These are phyloP conservation scores for Starmerella apis DNA, from an alignment of 805 yeast species.

Conservation along the genomic window DNA sequence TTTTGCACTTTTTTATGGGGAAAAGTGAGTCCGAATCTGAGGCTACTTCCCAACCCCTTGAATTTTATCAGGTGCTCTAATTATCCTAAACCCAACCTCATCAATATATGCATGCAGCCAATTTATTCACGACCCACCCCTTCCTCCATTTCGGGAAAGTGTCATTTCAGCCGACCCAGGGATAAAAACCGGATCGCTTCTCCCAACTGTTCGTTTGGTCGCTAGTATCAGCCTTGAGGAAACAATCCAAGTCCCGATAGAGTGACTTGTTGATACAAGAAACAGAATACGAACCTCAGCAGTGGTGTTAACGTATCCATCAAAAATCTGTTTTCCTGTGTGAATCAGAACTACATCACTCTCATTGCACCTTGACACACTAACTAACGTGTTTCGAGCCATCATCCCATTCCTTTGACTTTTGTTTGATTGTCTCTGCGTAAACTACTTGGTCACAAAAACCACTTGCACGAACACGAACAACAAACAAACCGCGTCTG, in stretches of 20 bases:
- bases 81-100: slow-evolving; percentile 20
- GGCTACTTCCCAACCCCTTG: slow-evolving; percentile 16
- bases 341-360: no score
- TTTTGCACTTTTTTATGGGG: no score
- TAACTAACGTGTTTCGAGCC: not conserved
- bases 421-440: not conserved
- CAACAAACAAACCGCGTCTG: not conserved
- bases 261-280: not conserved
- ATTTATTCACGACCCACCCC: slow-evolving; percentile 19
- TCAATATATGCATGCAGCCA: slow-evolving; percentile 19
- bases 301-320: not conserved
- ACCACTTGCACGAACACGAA: not conserved
- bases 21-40: not conserved
- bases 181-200: slow-evolving; percentile 8
- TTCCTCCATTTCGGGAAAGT: slow-evolving; percentile 20
- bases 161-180: slow-evolving; percentile 8
- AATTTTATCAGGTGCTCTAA: slow-evolving; percentile 4
- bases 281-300: not conserved
- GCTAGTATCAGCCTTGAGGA: not conserved
- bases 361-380: no score
- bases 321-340: not conserved
- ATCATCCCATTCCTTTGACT: not conserved
- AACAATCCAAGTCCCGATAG: not conserved
- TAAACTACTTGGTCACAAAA: not conserved
- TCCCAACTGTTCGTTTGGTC: not conserved